Percentiles rank a stretch among this genome's conserved stretches.
These are phyloP conservation scores for Raffaelea deltoideospora DNA, from an alignment of 2,329 filamentous ascomycete genomes.

Conservation along the genomic window DNA sequence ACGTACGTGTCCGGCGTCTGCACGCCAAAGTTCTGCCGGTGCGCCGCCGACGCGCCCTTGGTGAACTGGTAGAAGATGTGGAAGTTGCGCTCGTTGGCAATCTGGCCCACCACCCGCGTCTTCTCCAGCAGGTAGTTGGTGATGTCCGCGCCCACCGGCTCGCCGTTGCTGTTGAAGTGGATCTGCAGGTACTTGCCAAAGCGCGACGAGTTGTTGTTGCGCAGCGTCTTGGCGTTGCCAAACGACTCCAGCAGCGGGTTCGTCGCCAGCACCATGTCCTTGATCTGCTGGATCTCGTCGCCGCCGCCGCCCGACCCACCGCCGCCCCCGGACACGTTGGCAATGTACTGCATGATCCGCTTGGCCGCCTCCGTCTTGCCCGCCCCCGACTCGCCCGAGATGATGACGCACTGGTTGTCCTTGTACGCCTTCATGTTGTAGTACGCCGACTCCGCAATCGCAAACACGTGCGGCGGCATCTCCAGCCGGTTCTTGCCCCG, in stretches of 20 bases:
- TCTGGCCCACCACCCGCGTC: constrained; percentile 87
- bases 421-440: constrained; percentile 99
- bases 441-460: constrained; percentile 88
- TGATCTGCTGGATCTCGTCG: constrained; percentile 86
- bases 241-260: constrained; percentile 96
- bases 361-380: constrained; percentile 98
- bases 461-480: constrained; percentile 90
- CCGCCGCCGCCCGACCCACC: constrained; percentile 44
- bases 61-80: constrained; percentile 99
- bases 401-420: constrained; percentile 98
- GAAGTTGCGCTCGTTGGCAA: constrained; percentile 90
- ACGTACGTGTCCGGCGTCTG: constrained; percentile 85
- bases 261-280: constrained; percentile 98
- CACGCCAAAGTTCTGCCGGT: constrained; percentile 76
- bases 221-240: constrained; percentile 91
- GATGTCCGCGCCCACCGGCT: constrained; percentile 92
- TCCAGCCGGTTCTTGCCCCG: constrained; percentile 94
- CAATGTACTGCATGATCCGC: constrained; percentile 99
- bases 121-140: constrained; percentile 97
- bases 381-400: constrained; percentile 93
- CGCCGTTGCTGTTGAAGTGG: constrained; percentile 81
- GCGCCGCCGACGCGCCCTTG: constrained; percentile 78
- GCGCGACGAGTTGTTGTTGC: constrained; percentile 97
- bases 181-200: constrained; percentile 98
- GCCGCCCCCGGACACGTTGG: constrained; percentile 64